Conservation (phyloP, 2,329 filamentous ascomycete genomes). For the Talaromyces sp. region DNA sequence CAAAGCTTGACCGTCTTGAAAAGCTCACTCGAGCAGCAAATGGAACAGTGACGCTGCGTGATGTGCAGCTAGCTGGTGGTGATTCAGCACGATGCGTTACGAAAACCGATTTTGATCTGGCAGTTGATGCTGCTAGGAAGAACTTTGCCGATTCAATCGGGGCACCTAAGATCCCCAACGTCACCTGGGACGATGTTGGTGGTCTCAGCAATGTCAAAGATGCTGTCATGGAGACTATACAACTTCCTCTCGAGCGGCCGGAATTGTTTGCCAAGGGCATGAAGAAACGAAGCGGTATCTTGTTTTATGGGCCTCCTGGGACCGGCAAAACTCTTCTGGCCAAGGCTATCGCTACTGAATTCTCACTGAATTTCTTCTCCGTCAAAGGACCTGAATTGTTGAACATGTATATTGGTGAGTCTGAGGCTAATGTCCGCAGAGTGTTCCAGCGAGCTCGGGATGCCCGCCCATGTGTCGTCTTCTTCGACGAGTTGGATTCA, state of each 20-base stretch:
- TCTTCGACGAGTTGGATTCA: slow-evolving; percentile 96
- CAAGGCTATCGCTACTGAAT: slow-evolving; percentile 98
- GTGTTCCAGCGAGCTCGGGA: slow-evolving; percentile 99
- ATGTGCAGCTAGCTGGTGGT: slow-evolving; percentile 86
- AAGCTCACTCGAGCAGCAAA: slow-evolving; percentile 54
- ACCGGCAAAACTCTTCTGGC: slow-evolving; percentile 99
- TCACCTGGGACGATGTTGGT: slow-evolving; percentile 93
- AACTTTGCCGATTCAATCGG: slow-evolving; percentile 98
- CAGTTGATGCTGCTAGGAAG: slow-evolving; percentile 91
- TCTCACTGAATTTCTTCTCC: slow-evolving; percentile 98
- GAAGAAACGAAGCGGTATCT: slow-evolving; percentile 97
- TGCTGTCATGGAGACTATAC: slow-evolving; percentile 94
- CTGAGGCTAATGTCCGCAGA: slow-evolving; percentile 97
- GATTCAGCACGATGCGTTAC: slow-evolving; percentile 73
- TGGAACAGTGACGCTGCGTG: slow-evolving; percentile 62
- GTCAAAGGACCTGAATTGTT: slow-evolving; percentile 97
- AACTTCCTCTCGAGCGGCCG: slow-evolving; percentile 83
- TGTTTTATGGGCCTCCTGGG: slow-evolving; percentile 98
- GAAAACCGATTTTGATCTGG: slow-evolving; percentile 81
- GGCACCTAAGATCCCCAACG: slow-evolving; percentile 95
- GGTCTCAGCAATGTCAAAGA: slow-evolving; percentile 92
- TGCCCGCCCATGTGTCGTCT: slow-evolving; percentile 95
- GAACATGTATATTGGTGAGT: slow-evolving; percentile 99
- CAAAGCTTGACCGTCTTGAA: slow-evolving; percentile 72
- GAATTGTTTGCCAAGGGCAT: slow-evolving; percentile 96